These are phyloP conservation scores for Naganishia friedmannii DNA, from an alignment of 768 basidiomycete species.

Conservation along the genomic window DNA sequence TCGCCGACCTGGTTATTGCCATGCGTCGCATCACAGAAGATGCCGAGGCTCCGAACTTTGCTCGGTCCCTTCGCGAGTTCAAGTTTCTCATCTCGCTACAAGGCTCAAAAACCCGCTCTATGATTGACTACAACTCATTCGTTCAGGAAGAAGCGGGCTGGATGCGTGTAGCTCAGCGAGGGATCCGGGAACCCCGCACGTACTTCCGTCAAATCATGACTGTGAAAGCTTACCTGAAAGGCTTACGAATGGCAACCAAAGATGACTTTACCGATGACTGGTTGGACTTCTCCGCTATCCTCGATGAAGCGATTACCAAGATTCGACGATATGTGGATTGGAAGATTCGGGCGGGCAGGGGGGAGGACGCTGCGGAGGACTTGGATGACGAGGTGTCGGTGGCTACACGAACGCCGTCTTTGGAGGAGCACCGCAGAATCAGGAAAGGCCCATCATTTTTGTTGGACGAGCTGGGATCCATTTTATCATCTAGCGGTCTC, in stretches of 20 bases:
- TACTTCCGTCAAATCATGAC: slow-evolving; percentile 3
- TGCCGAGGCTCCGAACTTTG: no score
- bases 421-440: not conserved
- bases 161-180: not conserved
- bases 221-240: not conserved
- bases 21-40: no score
- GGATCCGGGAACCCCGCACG: not conserved
- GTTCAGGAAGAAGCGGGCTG: not conserved
- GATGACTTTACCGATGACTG: not conserved
- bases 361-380: no score
- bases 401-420: not conserved
- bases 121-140: slow-evolving; percentile 13
- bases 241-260: not conserved
- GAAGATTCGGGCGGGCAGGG: no score
- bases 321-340: not conserved
- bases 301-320: not conserved
- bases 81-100: not conserved
- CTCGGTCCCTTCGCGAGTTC: no score
- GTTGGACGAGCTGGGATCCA: not conserved
- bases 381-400: not conserved
- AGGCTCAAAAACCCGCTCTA: not conserved
- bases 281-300: not conserved
- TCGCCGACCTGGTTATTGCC: no score
- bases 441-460: not conserved
- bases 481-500: not conserved